Base-by-base conservation (phyloP, 1,139 yeast species). In the Lodderomyces oxycetoniae region DNA sequence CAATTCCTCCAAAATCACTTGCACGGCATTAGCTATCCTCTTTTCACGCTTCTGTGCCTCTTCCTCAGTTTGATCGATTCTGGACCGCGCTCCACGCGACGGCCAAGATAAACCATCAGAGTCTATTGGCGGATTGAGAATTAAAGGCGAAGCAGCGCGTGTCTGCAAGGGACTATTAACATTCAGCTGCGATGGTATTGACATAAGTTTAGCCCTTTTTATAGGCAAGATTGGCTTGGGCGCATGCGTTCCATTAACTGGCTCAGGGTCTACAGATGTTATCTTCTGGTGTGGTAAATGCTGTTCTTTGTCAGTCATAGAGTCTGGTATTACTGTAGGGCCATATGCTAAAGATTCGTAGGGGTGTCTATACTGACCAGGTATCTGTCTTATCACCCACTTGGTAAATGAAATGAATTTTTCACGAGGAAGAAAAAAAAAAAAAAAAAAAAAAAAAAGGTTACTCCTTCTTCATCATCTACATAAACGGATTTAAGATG, bases 101-200 rank as follows among this genome's bases (percentile, higher is more conserved):
- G 97, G 97, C 96, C 96, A 88, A 25, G 95, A 86, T 33, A 88
- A 71, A 0, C 96, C 96, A 57, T 88, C 96, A 33, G 72, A 77
- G 52, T 88, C 96, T 28, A 88, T 82, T 5, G 95, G 93, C 1
- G 95, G 91, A 44, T 78, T 79, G 35, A 81, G 58, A 2, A 94
- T 84, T 53, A 80, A 83, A 21, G 95, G 95, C 4, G 89, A 78
- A 1, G 89, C 87, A 1, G 86, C 87, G 48, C 91, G 68, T 3
- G 88, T 82, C 47, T 77, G 83, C 41, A 80, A 63, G 13, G 93
- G 86, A n/a, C 24, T 27, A 16, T 10, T 26, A 11, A 30, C 20
- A 11, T 30, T 31, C 5, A 30, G 23, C 22, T 36, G 26, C 3
- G 36, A 28, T 11, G 26, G n/a, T n/a, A 28, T 4, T 3, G 43